Conservation (phyloP, 2,329 filamentous ascomycete species). For the Aspergillus luchuensis region DNA sequence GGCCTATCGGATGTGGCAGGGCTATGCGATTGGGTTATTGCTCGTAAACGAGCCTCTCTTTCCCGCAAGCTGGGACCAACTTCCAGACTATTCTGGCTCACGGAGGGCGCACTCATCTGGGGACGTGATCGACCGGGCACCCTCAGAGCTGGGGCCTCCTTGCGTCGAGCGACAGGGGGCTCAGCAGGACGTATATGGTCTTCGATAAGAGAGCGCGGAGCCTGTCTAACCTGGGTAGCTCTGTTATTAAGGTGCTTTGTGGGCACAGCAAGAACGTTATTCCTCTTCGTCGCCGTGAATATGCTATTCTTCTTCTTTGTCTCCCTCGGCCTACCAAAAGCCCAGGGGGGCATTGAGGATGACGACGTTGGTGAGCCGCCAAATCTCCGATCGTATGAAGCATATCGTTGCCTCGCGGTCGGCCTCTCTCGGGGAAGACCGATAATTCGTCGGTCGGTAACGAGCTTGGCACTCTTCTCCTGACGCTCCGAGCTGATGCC, state of each 20-base stretch:
- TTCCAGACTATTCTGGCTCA: constrained; percentile 4
- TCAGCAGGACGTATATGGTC: constrained; percentile 37
- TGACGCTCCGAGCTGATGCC: constrained; percentile 61
- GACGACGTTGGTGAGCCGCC: constrained; percentile 22
- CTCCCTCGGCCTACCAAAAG: constrained; percentile 28
- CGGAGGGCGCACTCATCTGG: constrained; percentile 2
- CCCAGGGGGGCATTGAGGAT: constrained; percentile 21
- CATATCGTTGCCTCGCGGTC: constrained; percentile 34
- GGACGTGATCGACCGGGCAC: constrained; percentile 22
- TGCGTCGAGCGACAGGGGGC: constrained; percentile 17
- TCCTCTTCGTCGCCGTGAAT: constrained; percentile 40
- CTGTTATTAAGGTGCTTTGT: constrained; percentile 45
- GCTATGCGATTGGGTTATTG: constrained; percentile 25
- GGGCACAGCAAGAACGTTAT: constrained; percentile 40
- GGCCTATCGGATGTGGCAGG: constrained; percentile 2
- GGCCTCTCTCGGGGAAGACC: constrained; percentile 35
- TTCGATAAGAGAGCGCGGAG: constrained; percentile 47
- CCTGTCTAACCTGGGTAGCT: constrained; percentile 41
- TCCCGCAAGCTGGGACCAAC: constrained; percentile 25
- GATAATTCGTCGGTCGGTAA: constrained; percentile 45
- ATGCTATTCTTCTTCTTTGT: constrained; percentile 38
- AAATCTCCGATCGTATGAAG: constrained; percentile 35
- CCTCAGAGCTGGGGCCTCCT: constrained; percentile 16
- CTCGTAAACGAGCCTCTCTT: constrained; percentile 34
- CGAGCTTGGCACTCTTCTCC: constrained; percentile 59